phyloP scores from a whole-genome alignment of 1,284 basidiomycete species.

The Ceratorhiza oryzae-sativae region DNA sequence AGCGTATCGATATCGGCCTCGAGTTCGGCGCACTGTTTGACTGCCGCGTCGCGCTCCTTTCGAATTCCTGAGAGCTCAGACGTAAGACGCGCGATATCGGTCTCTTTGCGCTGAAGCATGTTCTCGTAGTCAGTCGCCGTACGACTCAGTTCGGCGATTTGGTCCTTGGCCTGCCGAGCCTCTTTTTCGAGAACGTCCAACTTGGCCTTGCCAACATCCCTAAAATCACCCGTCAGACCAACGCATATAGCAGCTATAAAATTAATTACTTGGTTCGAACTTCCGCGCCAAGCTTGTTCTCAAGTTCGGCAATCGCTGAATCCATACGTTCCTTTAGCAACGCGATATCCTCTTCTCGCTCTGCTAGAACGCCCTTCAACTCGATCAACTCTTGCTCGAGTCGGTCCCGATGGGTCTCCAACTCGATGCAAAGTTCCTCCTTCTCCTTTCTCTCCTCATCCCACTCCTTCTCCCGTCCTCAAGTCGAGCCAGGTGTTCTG shows the following conservation, averaged over 20 bases:
- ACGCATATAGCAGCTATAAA: constrained; percentile 8
- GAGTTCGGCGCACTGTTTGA: constrained; percentile 70
- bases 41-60: constrained; percentile 60
- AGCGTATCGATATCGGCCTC: constrained; percentile 74
- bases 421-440: constrained; percentile 67
- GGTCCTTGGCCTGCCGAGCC: constrained; percentile 75
- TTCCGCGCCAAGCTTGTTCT: constrained; percentile 75
- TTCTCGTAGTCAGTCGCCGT: constrained; percentile 80
- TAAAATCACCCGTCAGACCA: constrained; percentile 48
- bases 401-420: constrained; percentile 65
- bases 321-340: constrained; percentile 83
- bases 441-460: constrained; percentile 70
- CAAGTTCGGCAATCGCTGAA: constrained; percentile 69
- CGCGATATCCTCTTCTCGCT: constrained; percentile 81
- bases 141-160: constrained; percentile 78
- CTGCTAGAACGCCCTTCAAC: constrained; percentile 70
- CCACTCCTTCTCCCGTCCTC: constrained; percentile 81
- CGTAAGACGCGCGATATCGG: constrained; percentile 68
- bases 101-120: constrained; percentile 82
- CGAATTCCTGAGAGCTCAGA: constrained; percentile 63
- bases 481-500: constrained; percentile 80
- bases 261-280: constrained; percentile 67
- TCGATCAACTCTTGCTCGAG: constrained; percentile 74
- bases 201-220: constrained; percentile 68
- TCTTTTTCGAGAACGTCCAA: constrained; percentile 69